Evolutionary conservation across 1,284 basidiomycete species (phyloP), one percentile per base, ranked within the genome.

Genomic region (Malassezia cuniculi): DNA sequence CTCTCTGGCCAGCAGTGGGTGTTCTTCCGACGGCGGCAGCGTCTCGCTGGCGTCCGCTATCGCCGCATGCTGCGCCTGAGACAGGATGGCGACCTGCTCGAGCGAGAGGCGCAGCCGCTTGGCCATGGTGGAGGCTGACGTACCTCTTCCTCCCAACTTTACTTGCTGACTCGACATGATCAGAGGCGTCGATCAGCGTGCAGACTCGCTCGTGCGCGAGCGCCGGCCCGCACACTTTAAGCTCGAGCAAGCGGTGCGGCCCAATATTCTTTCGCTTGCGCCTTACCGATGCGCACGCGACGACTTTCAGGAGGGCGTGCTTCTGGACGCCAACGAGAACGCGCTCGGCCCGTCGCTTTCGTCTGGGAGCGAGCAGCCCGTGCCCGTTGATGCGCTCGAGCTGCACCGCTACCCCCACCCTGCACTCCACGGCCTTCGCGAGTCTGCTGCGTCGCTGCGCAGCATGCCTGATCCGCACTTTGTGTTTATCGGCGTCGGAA

Each of bases 261-360:
- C 84, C 12, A 97, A 97, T 67, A 94, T 99, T 57, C 80, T 94
- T 39, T 71, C 83, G 2, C 73, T 97, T 14, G 78, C 81, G 46
- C 93, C 93, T 0, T 97, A 99, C 70, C 79, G 89, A 21, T 94
- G 86, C 59, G 93, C 93, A 1, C 75, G 90, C 37, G 93, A 99
- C 63, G 90, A 97, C 72, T 99, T 94, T 71, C 79, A 81, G 32
- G 73, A 77, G 1, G 89, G 89, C 18, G 81, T 95, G 54, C 77
- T 99, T n/a, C 77, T 99, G 22, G 93, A 99, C 59, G 93, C 93
- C 21, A 97, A 95, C 69, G 90, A 97, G 72, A 95, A 97, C 66
- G 77, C 86, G 0, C 74, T 90, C 30, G 90, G 90, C 0, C 83
- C 85, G 62, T 80, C 83, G 1, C 78, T 94, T n/a, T 24, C 41